phyloP scores from a whole-genome alignment of 768 basidiomycete genomes.

The Nidula microcarpa region DNA sequence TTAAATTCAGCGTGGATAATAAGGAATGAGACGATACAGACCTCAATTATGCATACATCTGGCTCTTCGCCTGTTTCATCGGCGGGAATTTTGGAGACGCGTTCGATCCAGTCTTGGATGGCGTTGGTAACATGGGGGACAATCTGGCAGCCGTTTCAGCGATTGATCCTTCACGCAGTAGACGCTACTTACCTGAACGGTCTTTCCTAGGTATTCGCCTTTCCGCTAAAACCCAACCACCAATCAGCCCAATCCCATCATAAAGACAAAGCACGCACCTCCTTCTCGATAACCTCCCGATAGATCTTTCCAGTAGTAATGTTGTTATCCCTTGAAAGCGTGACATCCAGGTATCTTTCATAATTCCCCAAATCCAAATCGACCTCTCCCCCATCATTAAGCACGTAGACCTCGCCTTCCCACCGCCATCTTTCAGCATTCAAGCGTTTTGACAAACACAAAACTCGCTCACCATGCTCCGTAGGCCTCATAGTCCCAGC shows the following conservation, averaged over 20 bases:
- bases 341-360: conserved; percentile 95
- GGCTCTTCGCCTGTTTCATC: conserved; percentile 92
- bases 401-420: conserved; percentile 89
- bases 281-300: conserved; percentile 92
- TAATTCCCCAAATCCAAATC: conserved; percentile 98
- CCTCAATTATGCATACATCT: conserved; percentile 97
- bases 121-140: conserved; percentile 96
- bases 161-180: background rate
- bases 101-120: conserved; percentile 98
- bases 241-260: background rate
- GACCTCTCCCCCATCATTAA: conserved; percentile 98
- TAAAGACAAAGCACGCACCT: conserved; percentile 53
- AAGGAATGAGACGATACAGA: conserved; percentile 20
- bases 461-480: conserved; percentile 77
- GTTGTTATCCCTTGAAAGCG: conserved; percentile 92
- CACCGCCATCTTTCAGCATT: background rate
- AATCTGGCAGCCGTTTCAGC: conserved; percentile 44
- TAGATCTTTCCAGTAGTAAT: conserved; percentile 99
- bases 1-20: background rate
- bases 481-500: conserved; percentile 99
- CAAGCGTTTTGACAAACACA: conserved; percentile 4
- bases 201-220: conserved; percentile 92
- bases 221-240: conserved; percentile 47
- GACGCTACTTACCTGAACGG: conserved; percentile 69
- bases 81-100: conserved; percentile 90